Base-by-base conservation (phyloP, 2,329 filamentous ascomycete species). In the Elsinoe ampelina region DNA sequence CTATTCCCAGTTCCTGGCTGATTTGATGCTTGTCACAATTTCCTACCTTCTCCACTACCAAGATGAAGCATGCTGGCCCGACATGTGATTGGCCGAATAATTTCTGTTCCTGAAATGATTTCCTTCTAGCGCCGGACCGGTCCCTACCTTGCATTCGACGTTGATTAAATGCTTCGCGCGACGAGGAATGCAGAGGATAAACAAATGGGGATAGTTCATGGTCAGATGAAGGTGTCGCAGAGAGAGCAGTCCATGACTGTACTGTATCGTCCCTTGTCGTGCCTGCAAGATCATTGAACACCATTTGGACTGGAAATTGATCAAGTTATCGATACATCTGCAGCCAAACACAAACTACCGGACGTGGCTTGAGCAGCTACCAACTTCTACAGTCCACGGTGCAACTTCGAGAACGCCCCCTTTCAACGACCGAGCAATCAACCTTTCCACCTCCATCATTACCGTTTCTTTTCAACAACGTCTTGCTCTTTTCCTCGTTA, bases 371-470 rank as follows among this genome's bases (percentile, higher is more conserved):
- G 48, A 52, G 48, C 48, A 52, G 38, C 48, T 30, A 52, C 48
- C 48, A 52, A 34, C 48, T 36, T 52, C 48, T 43, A 26, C 22
- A 6, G 3, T 26, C 22, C 6, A 6, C 22, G 22, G 22, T 26
- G 22, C 22, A n/a, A 34, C 22, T 36, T 34, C 45, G 30, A 20
- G n/a, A 54, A 54, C 51, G 51, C 51, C 51, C 51, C 51, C 51
- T 54, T 42, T 54, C 51, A 38, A 22, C 51, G 34, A n/a, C 43
- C 17, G 12, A 7, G 6, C 20, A 42, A 54, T 42, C 51, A 26
- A 41, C 51, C 51, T 41, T 54, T 54, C 51, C 51, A 54, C 51
- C 38, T 41, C 36, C 51, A 54, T 54, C 51, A 54, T 54, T 35
- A 36, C 35, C 51, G 51, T 54, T 54, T 42, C 19, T 52, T 34